Conservation (phyloP, 805 yeast genomes). For the Candida tallmaniae region DNA sequence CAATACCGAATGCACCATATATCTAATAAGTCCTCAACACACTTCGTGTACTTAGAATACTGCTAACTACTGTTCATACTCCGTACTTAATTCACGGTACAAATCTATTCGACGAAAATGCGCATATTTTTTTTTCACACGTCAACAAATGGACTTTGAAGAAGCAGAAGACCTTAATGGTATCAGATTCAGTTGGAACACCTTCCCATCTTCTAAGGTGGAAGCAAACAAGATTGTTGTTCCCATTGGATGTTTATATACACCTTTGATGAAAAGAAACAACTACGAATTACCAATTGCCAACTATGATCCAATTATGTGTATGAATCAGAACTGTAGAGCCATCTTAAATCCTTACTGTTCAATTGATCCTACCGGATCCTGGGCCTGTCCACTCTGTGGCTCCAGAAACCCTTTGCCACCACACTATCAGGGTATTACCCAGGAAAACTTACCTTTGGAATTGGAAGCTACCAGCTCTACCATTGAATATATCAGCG, state of each 20-base stretch:
- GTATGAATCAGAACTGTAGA: conserved; percentile 46
- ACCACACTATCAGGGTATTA: conserved; percentile 18
- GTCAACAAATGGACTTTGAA: conserved; percentile 51
- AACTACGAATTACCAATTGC: conserved; percentile 24
- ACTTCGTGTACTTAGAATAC: too few species aligned
- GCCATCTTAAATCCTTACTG: conserved; percentile 53
- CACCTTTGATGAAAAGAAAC: conserved; percentile 50
- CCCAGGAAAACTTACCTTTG: conserved; percentile 22
- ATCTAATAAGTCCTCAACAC: too few species aligned
- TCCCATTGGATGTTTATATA: conserved; percentile 55
- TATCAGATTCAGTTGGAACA: conserved; percentile 71
- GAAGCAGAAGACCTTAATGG: conserved; percentile 68
- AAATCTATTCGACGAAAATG: too few species aligned
- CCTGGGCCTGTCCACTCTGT: conserved; percentile 60
- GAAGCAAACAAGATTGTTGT: conserved; percentile 50
- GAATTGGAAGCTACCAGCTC: conserved; percentile 37
- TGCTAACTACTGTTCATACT: too few species aligned
- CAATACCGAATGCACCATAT: too few species aligned
- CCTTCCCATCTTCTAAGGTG: conserved; percentile 49
- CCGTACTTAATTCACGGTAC: neutral
- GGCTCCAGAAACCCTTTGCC: conserved; percentile 40
- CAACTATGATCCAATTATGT: conserved; percentile 37
- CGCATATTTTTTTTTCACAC: too few species aligned
- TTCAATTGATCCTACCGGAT: conserved; percentile 24
- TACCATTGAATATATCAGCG: conserved; percentile 50